phyloP scores from a whole-genome alignment of 148 eudicot genomes.

The Camellia japonica region DNA sequence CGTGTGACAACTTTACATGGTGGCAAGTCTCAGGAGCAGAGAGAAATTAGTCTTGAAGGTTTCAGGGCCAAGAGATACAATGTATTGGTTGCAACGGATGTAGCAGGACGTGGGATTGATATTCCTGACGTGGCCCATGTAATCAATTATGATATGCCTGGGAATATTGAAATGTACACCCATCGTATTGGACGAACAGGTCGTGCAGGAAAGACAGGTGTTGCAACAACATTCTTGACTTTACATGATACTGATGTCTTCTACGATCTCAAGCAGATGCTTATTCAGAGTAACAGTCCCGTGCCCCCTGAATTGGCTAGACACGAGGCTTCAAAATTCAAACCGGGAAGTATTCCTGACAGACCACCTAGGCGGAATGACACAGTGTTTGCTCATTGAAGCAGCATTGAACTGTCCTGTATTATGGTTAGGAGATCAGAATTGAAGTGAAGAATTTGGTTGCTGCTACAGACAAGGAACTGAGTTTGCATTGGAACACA shows the following conservation, averaged over 20 bases:
- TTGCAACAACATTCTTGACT: conserved; percentile 80
- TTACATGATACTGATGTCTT: conserved; percentile 68
- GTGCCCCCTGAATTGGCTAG: conserved; percentile 85
- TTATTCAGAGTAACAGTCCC: conserved; percentile 67
- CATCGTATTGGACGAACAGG: conserved; percentile 51
- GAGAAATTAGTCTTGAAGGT: conserved; percentile 45
- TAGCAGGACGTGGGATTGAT: conserved; percentile 47
- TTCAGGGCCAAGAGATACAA: conserved; percentile 49
- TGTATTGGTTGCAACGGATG: conserved; percentile 47
- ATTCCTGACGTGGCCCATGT: conserved; percentile 50
- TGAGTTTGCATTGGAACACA: conserved; percentile 1
- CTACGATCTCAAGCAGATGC: conserved; percentile 80
- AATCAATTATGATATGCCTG: conserved; percentile 56
- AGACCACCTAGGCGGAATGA: conserved; percentile 38
- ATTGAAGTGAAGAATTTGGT: neutral
- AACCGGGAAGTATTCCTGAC: conserved; percentile 36
- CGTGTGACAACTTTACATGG: conserved; percentile 68
- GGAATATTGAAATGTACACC: conserved; percentile 61
- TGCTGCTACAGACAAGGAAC: conserved; percentile 5
- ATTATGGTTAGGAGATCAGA: neutral
- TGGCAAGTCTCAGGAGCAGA: conserved; percentile 46
- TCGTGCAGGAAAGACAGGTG: conserved; percentile 54
- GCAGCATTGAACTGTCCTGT: neutral
- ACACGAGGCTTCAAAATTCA: conserved; percentile 62
- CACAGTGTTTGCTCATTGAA: conserved; percentile 21